A percentile compares a stretch with the other conserved stretches of the same genome.
Conservation (phyloP, 768 basidiomycete species). For the Tephrocybe rancida region DNA sequence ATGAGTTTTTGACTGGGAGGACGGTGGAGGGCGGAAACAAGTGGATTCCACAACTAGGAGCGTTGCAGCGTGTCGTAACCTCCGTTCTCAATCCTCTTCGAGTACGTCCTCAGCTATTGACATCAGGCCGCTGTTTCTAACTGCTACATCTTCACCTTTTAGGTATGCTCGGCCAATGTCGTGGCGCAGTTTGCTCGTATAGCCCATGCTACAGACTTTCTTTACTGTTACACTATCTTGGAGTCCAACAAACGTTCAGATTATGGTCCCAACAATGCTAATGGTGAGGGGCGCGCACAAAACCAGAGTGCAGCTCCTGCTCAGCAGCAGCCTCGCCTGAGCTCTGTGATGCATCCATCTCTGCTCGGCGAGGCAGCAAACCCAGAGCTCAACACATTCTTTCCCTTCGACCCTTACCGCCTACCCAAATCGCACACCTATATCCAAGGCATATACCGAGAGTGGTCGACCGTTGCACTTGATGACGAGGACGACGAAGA, state of each 20-base stretch:
- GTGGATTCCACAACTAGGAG: conserved; percentile 84
- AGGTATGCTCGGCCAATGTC: conserved; percentile 91
- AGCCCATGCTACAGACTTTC: conserved; percentile 86
- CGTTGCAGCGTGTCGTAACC: conserved; percentile 78
- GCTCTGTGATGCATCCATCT: conserved; percentile 20
- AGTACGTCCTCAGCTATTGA: conserved; percentile 40
- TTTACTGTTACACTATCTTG: conserved; percentile 93
- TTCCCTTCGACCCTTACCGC: conserved; percentile 97
- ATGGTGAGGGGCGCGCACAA: conserved; percentile 11
- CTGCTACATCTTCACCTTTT: neutral
- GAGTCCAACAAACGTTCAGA: conserved; percentile 83
- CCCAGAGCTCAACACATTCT: conserved; percentile 88
- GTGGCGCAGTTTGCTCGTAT: conserved; percentile 93
- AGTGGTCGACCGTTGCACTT: conserved; percentile 85
- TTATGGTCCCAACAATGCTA: conserved; percentile 32
- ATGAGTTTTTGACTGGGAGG: conserved; percentile 34
- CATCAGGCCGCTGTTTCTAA: too few relatives aligned
- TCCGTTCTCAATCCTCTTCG: conserved; percentile 90
- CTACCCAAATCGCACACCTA: conserved; percentile 77
- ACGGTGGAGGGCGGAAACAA: conserved; percentile 42
- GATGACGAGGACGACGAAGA: conserved; percentile 73
- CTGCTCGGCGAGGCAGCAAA: conserved; percentile 41
- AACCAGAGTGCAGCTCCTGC: neutral
- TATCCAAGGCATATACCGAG: conserved; percentile 84
- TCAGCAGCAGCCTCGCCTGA: conserved; percentile 2